Evolutionary conservation across 2,329 filamentous ascomycete genomes (phyloP).

Genomic region (Dactylonectria estremocensis): DNA sequence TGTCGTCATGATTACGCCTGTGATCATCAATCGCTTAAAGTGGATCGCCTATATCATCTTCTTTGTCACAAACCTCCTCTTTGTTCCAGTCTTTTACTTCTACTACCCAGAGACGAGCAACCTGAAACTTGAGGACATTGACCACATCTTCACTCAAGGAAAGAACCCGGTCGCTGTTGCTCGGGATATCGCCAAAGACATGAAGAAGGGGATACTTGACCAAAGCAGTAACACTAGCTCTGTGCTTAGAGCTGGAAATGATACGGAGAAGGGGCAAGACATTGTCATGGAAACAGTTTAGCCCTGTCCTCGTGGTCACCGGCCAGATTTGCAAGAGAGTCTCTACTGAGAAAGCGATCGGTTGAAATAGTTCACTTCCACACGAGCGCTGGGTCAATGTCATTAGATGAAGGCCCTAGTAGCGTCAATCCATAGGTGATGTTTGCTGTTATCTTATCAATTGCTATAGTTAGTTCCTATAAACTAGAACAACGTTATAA

Average conservation of each 20-base stretch:
- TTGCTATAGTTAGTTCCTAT: too few species aligned
- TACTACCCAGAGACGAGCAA: conserved; percentile 69
- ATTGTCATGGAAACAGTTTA: background rate
- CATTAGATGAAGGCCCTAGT: too few species aligned
- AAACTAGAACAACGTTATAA: too few species aligned
- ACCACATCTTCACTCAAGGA: conserved; percentile 49
- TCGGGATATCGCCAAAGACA: background rate
- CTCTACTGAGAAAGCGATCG: too few species aligned
- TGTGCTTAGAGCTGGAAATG: background rate
- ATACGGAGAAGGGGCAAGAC: background rate
- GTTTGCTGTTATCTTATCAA: too few species aligned
- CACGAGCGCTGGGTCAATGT: too few species aligned
- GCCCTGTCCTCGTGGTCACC: background rate
- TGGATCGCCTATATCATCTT: conserved; percentile 70
- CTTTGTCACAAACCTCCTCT: conserved; percentile 62
- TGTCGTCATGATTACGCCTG: conserved; percentile 66
- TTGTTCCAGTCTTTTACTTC: conserved; percentile 60
- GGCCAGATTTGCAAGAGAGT: too few species aligned
- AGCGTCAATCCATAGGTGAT: too few species aligned
- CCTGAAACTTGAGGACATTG: conserved; percentile 66
- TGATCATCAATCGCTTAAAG: conserved; percentile 61
- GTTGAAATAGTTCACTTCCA: too few species aligned
- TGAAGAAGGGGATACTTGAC: background rate
- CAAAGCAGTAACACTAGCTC: background rate
- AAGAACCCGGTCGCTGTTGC: conserved; percentile 33